Base-by-base conservation (phyloP, 345 rosid species). In the Nephelium lappaceum region DNA sequence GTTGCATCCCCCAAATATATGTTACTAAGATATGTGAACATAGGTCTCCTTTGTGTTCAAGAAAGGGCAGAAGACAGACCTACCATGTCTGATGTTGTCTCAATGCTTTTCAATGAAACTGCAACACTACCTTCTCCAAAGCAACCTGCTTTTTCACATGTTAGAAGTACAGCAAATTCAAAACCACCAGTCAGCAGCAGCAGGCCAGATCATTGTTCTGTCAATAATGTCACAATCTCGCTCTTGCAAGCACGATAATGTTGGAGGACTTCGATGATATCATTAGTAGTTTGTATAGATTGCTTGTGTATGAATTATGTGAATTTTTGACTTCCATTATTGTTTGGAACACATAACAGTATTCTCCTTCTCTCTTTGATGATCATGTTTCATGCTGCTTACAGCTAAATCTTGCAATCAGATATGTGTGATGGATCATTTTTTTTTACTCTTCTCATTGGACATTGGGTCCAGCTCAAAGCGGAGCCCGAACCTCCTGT, bases 41-140 rank as follows among this genome's bases (percentile, higher is more conserved):
- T 85, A 16, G 81, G 81, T 5, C 69, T 85, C 8, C 77, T 78
- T 8, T 85, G 84, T 16, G 86, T 83, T n/a, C 84, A 78, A 77
- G 81, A 78, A 73, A 80, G 38, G 18, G 77, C 86, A 3, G 67
- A 65, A 3, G 84, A 85, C n/a, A 69, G 88, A 47, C 86, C 84
- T 0, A 31, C 72, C 36, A 81, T 83, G 86, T 51, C 69, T 0
- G 68, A 60, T 25, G 76, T 81, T 3, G 81, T 85, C 0, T 60
- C 74, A 51, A 83, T 81, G 84, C 71, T 83, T 11, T 74, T 10
- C 15, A 83, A 83, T 71, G 83, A 85, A 78, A 23, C 31, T 66
- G 62, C 67, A n/a, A 5, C 23, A 11, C n/a, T 79, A 31, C 77
- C 78, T 65, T 71, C 51, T 57, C 84, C 88, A n/a, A 76, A 78